phyloP scores from a whole-genome alignment of 2,329 filamentous ascomycete genomes.

The Podosphaera xanthii region DNA sequence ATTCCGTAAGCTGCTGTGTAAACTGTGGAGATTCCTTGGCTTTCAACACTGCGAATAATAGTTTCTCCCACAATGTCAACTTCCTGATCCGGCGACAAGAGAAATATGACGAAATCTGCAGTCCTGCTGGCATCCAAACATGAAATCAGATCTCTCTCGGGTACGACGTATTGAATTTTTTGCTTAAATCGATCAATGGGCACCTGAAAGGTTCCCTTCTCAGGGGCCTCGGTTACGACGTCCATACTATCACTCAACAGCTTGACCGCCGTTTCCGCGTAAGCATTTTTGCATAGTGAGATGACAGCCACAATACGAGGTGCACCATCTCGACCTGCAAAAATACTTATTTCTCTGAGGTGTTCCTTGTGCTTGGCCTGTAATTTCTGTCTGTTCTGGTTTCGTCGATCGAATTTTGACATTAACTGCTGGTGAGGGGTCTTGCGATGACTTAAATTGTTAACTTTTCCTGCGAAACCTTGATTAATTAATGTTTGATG shows the following conservation, averaged over 20 bases:
- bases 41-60: conserved; percentile 68
- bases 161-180: conserved; percentile 64
- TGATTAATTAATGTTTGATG: conserved; percentile 2
- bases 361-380: conserved; percentile 66
- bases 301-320: conserved; percentile 75
- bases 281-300: conserved; percentile 53
- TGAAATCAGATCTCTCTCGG: conserved; percentile 48
- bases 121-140: conserved; percentile 69
- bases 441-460: conserved; percentile 50
- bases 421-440: conserved; percentile 91
- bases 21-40: conserved; percentile 86
- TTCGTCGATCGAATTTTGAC: conserved; percentile 88
- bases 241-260: conserved; percentile 61
- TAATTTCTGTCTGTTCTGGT: conserved; percentile 82
- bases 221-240: conserved; percentile 39
- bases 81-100: conserved; percentile 63
- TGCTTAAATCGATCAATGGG: conserved; percentile 84
- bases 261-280: conserved; percentile 41
- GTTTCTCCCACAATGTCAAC: conserved; percentile 69
- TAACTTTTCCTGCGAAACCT: conserved; percentile 44
- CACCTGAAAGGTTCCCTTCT: conserved; percentile 36
- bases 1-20: conserved; percentile 65
- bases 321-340: conserved; percentile 67
- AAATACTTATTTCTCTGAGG: conserved; percentile 55
- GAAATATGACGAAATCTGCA: conserved; percentile 76